Base-by-base conservation (phyloP, 1,284 basidiomycete genomes). In the Sutorius eximius region DNA sequence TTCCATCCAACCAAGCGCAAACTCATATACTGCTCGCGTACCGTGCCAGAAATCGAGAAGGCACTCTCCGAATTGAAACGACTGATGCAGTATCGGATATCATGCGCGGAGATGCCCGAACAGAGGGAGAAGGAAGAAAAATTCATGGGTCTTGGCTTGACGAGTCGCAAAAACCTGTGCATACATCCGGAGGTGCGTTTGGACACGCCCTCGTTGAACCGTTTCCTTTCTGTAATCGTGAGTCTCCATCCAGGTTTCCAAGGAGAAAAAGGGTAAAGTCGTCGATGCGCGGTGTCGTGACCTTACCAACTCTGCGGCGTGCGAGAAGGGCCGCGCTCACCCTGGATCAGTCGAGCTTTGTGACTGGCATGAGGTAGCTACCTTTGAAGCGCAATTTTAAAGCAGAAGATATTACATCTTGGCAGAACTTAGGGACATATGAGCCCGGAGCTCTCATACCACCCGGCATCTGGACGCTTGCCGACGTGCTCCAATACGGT, bases 11-110 rank as follows among this genome's bases (percentile, higher is more conserved):
- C 87, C 9, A 87, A 89, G 58, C 83, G 97, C 59, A 99, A 99
- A 73, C 86, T 99, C 61, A 90, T 99, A 62, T 99, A 99, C 73
- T 99, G 97, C 74, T 99, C 97, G 24, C 95, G 97, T 68, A 99
- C 97, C 3, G 97, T 99, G n/a, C 97, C 97, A 7, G 97, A 99
- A 75, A 99, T 99, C 63, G 97, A 99, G 73, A 99, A 99, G 73
- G 97, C 97, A 0, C 78, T 99, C 45, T 87, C 95, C 1, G 97
- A 99, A 76, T 76, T 99, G 67, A 97, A 98, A 73, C 80, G 96
- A 45, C 76, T 99, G 38, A 94, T 99, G 88, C 86, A 86, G 34
- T 99, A 98, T 71, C 86, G 97, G 34, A 79, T 84, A 64, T 74
- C 76, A 41, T 79, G 73, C 62, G 86, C 88, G 12, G 89, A 90